phyloP scores from a whole-genome alignment of 495 filamentous ascomycete species.

The Hyaloscypha bicolor region DNA sequence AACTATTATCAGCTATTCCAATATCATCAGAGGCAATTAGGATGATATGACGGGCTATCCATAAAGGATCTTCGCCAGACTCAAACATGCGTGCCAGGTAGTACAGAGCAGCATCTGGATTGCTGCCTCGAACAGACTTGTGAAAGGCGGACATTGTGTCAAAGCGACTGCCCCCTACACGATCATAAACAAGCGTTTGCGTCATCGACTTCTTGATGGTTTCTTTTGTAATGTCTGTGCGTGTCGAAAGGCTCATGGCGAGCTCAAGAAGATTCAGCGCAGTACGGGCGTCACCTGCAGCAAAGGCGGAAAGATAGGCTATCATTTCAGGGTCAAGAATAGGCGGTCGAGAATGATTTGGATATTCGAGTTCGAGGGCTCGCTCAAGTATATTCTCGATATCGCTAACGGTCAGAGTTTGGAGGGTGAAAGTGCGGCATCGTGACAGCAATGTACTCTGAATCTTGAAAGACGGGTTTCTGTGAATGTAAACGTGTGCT shows the following conservation, averaged over 20 bases:
- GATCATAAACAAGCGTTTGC: conserved; percentile 90
- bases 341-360: conserved; percentile 49
- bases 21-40: conserved; percentile 90
- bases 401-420: conserved; percentile 68
- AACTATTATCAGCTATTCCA: conserved; percentile 82
- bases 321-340: conserved; percentile 78
- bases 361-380: conserved; percentile 54
- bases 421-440: conserved; percentile 84
- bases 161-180: conserved; percentile 88
- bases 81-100: conserved; percentile 93
- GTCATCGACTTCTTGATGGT: conserved; percentile 82
- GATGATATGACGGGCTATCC: conserved; percentile 86
- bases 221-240: conserved; percentile 51
- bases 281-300: conserved; percentile 87
- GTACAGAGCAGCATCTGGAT: conserved; percentile 84
- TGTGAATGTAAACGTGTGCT: conserved; percentile 5
- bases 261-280: conserved; percentile 90
- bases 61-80: conserved; percentile 88
- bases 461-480: conserved; percentile 92
- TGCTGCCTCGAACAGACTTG: conserved; percentile 85
- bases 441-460: conserved; percentile 82
- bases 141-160: conserved; percentile 95
- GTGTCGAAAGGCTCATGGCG: conserved; percentile 57
- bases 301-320: conserved; percentile 77
- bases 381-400: conserved; percentile 70